A percentile compares a stretch with the other conserved stretches of the same genome.
Conservation (phyloP, 805 yeast species). For the Hermanozyma aechmeae region DNA sequence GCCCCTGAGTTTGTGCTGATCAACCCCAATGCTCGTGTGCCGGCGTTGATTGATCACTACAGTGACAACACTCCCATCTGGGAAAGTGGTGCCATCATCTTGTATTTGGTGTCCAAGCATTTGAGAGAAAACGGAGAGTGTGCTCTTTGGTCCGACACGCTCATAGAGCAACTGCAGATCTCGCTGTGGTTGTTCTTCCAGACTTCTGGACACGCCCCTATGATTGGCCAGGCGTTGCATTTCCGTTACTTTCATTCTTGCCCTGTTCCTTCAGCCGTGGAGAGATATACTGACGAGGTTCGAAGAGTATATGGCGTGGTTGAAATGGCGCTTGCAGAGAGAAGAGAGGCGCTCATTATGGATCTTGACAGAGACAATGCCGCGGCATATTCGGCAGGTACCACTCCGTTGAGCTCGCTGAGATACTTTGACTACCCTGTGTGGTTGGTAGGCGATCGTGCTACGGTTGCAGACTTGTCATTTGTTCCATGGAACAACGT, state of each 20-base stretch:
- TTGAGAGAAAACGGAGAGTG: constrained; percentile 57
- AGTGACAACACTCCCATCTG: constrained; percentile 75
- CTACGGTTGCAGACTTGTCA: constrained; percentile 79
- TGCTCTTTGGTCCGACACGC: constrained; percentile 70
- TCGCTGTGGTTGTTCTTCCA: constrained; percentile 89
- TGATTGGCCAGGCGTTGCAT: constrained; percentile 95
- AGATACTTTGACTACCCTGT: constrained; percentile 88
- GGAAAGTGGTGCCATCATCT: constrained; percentile 91
- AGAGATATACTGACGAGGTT: constrained; percentile 85
- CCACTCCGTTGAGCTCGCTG: constrained; percentile 77
- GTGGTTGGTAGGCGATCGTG: constrained; percentile 84
- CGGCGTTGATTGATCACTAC: constrained; percentile 85
- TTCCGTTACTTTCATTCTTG: constrained; percentile 85
- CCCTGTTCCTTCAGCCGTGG: constrained; percentile 81
- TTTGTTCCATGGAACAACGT: constrained; percentile 98
- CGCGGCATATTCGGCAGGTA: constrained; percentile 78
- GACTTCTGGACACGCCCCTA: constrained; percentile 96
- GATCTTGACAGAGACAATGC: constrained; percentile 83
- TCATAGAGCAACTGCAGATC: constrained; percentile 76
- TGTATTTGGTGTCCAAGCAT: constrained; percentile 68
- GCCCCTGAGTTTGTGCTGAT: constrained; percentile 91
- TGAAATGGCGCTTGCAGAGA: constrained; percentile 91
- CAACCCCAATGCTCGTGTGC: constrained; percentile 93
- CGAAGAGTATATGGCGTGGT: constrained; percentile 88
- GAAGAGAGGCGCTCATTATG: constrained; percentile 83